Conservation (phyloP, 441 rosid species). For the Corymbia citriodora region DNA sequence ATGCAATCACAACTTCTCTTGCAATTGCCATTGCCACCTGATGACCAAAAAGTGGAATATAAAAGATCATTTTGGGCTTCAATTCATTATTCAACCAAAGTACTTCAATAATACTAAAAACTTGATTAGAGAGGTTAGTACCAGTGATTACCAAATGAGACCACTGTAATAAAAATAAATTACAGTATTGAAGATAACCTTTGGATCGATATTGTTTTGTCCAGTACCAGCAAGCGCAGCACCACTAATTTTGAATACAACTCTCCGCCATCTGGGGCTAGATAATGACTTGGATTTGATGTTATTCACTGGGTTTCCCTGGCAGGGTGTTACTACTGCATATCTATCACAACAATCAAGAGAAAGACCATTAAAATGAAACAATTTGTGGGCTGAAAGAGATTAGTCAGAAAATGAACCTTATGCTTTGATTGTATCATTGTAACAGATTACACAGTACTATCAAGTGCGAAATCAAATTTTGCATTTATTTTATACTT, state of each 20-base stretch:
- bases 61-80: background rate
- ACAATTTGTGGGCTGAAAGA: background rate
- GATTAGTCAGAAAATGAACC: background rate
- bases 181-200: constrained; percentile 25
- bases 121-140: constrained; percentile 56
- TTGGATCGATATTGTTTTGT: constrained; percentile 68
- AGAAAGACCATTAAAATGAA: background rate
- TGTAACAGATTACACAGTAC: background rate
- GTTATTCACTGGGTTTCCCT: constrained; percentile 3
- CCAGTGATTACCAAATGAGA: constrained; percentile 54
- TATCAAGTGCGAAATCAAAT: background rate
- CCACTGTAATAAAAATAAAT: background rate
- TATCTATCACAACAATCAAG: background rate
- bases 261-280: constrained; percentile 78
- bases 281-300: constrained; percentile 27
- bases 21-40: constrained; percentile 75
- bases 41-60: constrained; percentile 5
- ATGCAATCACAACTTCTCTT: constrained; percentile 67
- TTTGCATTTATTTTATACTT: background rate
- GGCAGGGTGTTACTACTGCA: constrained; percentile 12
- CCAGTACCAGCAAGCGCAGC: constrained; percentile 67
- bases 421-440: background rate
- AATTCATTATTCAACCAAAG: background rate
- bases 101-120: constrained; percentile 44
- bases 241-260: constrained; percentile 78